Evolutionary conservation across 2,329 filamentous ascomycete genomes (phyloP), one percentile per base, ranked within the genome.

Genomic region (Stenocarpella maydis): DNA sequence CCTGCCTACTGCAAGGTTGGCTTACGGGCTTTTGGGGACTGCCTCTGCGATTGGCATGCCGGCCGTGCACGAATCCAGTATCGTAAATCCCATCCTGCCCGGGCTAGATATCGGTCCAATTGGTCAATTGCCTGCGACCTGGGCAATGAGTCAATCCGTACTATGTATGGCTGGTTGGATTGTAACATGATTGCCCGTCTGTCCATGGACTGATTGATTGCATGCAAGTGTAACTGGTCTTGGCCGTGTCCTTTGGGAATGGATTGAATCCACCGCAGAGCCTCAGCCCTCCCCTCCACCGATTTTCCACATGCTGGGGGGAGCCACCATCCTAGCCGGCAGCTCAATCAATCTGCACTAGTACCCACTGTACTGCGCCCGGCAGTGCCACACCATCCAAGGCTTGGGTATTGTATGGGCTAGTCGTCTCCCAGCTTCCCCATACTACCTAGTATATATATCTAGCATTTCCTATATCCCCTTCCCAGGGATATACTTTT

Each of bases 141-240:
- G 41, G 43, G 41, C 34, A 12, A 50, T 67, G 65, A 67, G 65
- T 67, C 65, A 67, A 67, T 26, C 50, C 64, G 31, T 34, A 34
- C 31, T 9, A 34, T 34, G 31, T 34, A 34, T 9, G 31, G 9
- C 9, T 55, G 28, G 28, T 4, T 43, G 61, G 63, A 39, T 61
- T 66, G 64, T 49, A 49, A 49, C 52, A n/a, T n/a, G n/a, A 54
- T 47, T 28, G 41, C 34, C 49, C 28, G 39, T 39, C 49, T 31
- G 45, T 58, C 28, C 8, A 47, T 28, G 58, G 39, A 47, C 34
- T 47, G 24, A 58, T 65, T 37, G 50, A 66, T 47, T 52, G 45
- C 58, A 34, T 63, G 28, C 58, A 61, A 61, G 58, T 12, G 58
- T 61, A 41, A 61, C 58, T 61, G 41, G 24, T 47, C 58, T 19